Conservation (phyloP, 2,329 filamentous ascomycete genomes). For the Monosporascus ibericus region DNA sequence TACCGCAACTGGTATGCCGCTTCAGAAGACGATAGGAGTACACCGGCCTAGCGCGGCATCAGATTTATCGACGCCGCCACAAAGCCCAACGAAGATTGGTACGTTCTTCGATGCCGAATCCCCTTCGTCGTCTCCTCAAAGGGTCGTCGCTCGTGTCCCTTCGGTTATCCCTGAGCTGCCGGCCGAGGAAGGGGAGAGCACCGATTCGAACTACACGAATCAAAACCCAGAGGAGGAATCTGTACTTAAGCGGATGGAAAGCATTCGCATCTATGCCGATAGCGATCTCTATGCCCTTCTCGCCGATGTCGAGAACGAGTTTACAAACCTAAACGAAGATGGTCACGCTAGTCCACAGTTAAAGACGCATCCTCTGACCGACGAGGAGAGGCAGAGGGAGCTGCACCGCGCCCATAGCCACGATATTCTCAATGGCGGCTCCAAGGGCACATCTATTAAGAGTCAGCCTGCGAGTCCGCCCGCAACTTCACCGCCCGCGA, state of each 20-base stretch:
- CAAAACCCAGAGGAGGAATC: conserved; percentile 20
- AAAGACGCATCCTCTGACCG: conserved; percentile 16
- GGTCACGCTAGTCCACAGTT: conserved; percentile 11
- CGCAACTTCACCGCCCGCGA: conserved; percentile 29
- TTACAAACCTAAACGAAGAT: conserved; percentile 40
- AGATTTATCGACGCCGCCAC: conserved; percentile 51
- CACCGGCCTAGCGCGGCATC: conserved; percentile 28
- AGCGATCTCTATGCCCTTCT: conserved; percentile 61
- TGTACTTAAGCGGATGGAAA: conserved; percentile 40
- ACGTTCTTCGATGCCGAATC: conserved; percentile 27
- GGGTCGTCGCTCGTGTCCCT: conserved; percentile 47
- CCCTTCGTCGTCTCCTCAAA: conserved; percentile 41
- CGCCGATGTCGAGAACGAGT: conserved; percentile 59
- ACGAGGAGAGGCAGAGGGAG: conserved; percentile 30
- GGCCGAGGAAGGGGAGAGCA: conserved; percentile 37
- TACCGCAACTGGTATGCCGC: conserved; percentile 31
- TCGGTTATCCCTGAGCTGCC: conserved; percentile 51
- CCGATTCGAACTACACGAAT: conserved; percentile 12
- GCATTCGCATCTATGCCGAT: conserved; percentile 63
- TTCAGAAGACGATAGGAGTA: conserved; percentile 36
- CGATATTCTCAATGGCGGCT: conserved; percentile 38
- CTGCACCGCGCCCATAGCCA: conserved; percentile 46
- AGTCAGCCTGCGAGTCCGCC: conserved; percentile 25
- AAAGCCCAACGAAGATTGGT: conserved; percentile 47
- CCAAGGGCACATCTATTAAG: conserved; percentile 15